Base-by-base conservation (phyloP, 169 alveolate genomes). In the Eimeria praecox region DNA sequence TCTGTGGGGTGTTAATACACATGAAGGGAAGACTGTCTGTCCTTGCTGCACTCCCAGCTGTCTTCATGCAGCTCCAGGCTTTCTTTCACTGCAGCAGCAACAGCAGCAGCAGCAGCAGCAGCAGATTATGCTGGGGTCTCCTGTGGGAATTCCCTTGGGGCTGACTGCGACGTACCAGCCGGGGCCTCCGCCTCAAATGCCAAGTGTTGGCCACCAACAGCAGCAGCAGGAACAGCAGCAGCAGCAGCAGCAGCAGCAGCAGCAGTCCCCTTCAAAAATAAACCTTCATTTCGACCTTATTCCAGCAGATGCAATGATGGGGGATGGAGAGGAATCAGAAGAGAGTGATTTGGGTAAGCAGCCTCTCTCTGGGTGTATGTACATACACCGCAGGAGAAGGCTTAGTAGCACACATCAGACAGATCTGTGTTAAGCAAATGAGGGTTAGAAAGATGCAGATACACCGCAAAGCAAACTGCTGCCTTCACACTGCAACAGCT, bases 291-390 rank as follows among this genome's bases (percentile, higher is more conserved):
- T 71, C 12, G 49, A 71, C 52, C 49, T 71, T 52, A 71, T 38
- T 35, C 44, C 59, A 46, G 35, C 64, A 22, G 89, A 6, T 0
- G 89, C 89, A 16, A 22, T 69, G 22, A 22, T 69, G 22, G 56
- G 59, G 18, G 89, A n/a, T 6, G 9, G 0, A 27, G 59, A 40
- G 42, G 89, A 78, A 78, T 42, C 33, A 1, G 44, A 42, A 24
- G 89, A 78, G 18, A 78, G 89, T 44, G 89, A 78, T 78, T 27
- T 78, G n/a, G 89, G 89, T 78, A 27, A 78, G 89, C 27, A 38
- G 24, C 83, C 46, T 38, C 52, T 3, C n/a, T 46, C 2, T 5
- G 52, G 83, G 83, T 22, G 38, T 66, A 66, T 14, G 27, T 66
- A 5, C 78, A n/a, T 42, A 4, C 42, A 33, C 78, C 18, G 44